These are phyloP conservation scores for Fusarium sambucinum DNA, from an alignment of 2,329 filamentous ascomycete species.

Conservation along the genomic window DNA sequence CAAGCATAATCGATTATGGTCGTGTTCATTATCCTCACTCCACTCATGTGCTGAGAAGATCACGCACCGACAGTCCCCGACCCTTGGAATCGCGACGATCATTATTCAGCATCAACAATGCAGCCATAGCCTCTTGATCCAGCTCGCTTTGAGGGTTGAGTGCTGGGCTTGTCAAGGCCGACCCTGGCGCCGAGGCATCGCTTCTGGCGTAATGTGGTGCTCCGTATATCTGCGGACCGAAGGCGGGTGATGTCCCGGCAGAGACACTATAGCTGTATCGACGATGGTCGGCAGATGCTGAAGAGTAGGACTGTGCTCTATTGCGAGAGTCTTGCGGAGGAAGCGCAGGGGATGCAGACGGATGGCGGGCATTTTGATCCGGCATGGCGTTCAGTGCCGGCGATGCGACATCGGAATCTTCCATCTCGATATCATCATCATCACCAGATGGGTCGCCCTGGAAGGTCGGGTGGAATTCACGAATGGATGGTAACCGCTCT, in stretches of 20 bases:
- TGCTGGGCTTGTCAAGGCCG: conserved; percentile 69
- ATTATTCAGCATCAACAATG: conserved; percentile 86
- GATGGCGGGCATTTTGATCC: conserved; percentile 54
- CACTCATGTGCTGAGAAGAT: conserved; percentile 64
- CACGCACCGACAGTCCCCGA: conserved; percentile 66
- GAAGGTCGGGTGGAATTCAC: conserved; percentile 57
- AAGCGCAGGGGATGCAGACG: conserved; percentile 66
- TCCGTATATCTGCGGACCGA: conserved; percentile 62
- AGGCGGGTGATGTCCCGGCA: conserved; percentile 67
- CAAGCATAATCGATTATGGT: neutral
- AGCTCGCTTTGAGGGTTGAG: conserved; percentile 67
- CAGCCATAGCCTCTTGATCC: conserved; percentile 85
- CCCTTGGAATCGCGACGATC: conserved; percentile 71
- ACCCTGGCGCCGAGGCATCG: conserved; percentile 60
- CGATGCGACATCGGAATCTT: conserved; percentile 63
- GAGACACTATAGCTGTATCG: conserved; percentile 64
- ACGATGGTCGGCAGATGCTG: conserved; percentile 63
- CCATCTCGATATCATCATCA: conserved; percentile 72
- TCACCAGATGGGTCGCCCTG: conserved; percentile 53
- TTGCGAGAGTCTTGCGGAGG: conserved; percentile 58
- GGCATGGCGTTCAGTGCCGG: conserved; percentile 57
- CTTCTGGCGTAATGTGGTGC: conserved; percentile 55
- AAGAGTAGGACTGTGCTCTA: conserved; percentile 67
- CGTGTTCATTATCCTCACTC: conserved; percentile 2
- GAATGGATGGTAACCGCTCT: conserved; percentile 53